These are phyloP conservation scores for Picea engelmannii DNA, from an alignment of 83 land plant species.

Conservation along the genomic window DNA sequence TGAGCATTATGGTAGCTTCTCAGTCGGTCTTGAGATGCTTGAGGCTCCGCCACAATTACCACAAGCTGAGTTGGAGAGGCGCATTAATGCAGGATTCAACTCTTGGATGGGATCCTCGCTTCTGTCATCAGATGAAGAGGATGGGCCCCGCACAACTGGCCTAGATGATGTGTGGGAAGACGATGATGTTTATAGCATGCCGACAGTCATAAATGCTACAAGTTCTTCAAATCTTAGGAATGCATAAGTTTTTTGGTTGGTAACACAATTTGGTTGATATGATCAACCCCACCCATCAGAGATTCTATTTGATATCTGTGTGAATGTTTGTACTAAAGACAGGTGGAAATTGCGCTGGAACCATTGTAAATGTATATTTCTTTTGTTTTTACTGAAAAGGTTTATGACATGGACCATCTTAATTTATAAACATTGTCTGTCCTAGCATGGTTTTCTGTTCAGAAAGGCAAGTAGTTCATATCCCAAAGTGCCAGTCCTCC, in stretches of 20 bases:
- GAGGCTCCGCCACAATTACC: conserved; percentile 48
- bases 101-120: conserved; percentile 90
- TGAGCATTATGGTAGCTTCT: conserved; percentile 44
- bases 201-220: not conserved
- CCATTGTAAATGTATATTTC: not conserved
- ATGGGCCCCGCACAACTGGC: conserved; percentile 30
- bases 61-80: conserved; percentile 76
- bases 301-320: not conserved
- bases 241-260: not conserved
- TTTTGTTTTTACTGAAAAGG: not conserved
- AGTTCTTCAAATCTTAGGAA: not conserved
- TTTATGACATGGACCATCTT: not conserved
- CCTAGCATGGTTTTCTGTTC: too few relatives aligned
- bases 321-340: not conserved
- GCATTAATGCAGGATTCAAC: conserved; percentile 71
- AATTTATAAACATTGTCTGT: not conserved
- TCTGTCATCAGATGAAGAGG: conserved; percentile 78
- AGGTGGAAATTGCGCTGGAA: not conserved
- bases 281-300: not conserved
- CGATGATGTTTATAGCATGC: conserved; percentile 3
- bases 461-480: too few relatives aligned
- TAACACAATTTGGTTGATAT: not conserved
- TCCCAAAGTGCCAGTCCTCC: too few relatives aligned
- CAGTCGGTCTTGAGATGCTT: conserved; percentile 80
- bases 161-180: conserved; percentile 19